Percentiles rank a stretch among this genome's conserved stretches.
These are phyloP conservation scores for Carex scoparia DNA, from an alignment of 176 grass and related monocot species.

Conservation along the genomic window DNA sequence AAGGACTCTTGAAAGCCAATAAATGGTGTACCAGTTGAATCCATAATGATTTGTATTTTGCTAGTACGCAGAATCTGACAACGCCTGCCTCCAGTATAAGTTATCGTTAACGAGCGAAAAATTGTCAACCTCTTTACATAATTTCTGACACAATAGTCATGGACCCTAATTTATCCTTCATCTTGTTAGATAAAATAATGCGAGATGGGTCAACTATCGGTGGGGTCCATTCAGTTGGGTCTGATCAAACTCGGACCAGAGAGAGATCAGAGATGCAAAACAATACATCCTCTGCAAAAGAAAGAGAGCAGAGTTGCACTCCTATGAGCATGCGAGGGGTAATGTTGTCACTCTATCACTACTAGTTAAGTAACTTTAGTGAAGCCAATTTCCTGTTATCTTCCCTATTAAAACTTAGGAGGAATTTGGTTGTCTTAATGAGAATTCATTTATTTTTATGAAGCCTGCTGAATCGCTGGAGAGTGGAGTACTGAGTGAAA, in stretches of 20 bases:
- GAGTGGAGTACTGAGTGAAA: constrained; percentile 70
- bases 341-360: constrained; percentile 9
- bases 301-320: constrained; percentile 56
- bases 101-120: neutral
- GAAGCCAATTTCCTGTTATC: neutral
- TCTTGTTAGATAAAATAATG: constrained; percentile 45
- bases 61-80: neutral
- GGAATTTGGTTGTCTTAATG: neutral
- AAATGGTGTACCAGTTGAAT: neutral
- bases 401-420: neutral
- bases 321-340: constrained; percentile 62
- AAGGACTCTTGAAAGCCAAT: neutral
- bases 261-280: constrained; percentile 50
- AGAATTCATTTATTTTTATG: neutral
- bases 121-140: neutral
- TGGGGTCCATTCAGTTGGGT: constrained; percentile 74
- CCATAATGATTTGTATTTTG: neutral
- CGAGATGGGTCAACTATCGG: constrained; percentile 71
- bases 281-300: constrained; percentile 28
- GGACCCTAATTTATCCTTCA: neutral
- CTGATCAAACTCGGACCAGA: constrained; percentile 73
- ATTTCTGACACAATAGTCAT: neutral
- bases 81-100: neutral
- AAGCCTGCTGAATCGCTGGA: constrained; percentile 69
- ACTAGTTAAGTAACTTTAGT: neutral